Conservation (phyloP, 768 basidiomycete species). For the Ramaria sp. region DNA sequence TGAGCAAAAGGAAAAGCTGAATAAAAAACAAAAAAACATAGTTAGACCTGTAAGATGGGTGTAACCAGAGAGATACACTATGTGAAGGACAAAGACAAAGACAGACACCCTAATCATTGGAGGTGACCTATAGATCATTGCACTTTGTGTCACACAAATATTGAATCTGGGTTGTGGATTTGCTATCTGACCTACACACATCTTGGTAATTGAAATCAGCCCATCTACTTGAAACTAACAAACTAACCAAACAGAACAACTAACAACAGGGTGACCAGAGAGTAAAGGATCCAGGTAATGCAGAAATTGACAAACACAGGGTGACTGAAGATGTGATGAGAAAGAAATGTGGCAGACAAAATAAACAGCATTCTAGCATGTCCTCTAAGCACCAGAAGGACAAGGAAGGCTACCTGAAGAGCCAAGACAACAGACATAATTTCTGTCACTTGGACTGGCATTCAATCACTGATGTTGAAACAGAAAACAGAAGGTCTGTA, state of each 20-base stretch:
- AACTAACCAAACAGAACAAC: conserved; percentile 13
- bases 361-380: conserved; percentile 41
- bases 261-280: conserved; percentile 40
- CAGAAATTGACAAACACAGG: conserved; percentile 49
- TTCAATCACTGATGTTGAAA: too few relatives aligned
- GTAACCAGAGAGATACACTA: background rate
- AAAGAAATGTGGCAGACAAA: conserved; percentile 34
- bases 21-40: background rate
- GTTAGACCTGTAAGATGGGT: background rate
- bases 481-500: too few relatives aligned
- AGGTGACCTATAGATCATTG: conserved; percentile 37
- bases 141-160: conserved; percentile 40
- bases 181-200: conserved; percentile 1
- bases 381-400: conserved; percentile 40
- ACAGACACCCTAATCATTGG: background rate
- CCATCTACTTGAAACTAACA: background rate
- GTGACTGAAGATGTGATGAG: conserved; percentile 33
- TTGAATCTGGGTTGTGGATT: conserved; percentile 15
- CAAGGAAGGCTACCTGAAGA: conserved; percentile 22
- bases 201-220: background rate
- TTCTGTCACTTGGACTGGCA: background rate
- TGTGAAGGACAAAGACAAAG: background rate
- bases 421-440: background rate
- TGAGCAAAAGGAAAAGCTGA: background rate
- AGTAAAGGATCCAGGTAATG: conserved; percentile 42